A percentile compares a stretch with the other conserved stretches of the same genome.
These are phyloP conservation scores for Mucor lusitanicus DNA, from an alignment of 371 early-diverging fungal genomes.

Conservation along the genomic window DNA sequence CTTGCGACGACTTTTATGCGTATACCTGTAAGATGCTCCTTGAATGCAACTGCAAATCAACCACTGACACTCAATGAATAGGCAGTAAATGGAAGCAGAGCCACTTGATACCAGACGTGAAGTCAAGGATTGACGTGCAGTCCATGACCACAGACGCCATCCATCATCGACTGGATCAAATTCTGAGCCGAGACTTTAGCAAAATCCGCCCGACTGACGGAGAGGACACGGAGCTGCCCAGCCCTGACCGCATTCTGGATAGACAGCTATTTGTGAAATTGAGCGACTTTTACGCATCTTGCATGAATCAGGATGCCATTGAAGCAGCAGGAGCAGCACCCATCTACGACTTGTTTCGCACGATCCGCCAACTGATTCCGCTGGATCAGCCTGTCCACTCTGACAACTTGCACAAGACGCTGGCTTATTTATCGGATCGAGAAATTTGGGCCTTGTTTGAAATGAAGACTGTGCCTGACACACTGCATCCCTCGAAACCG, in stretches of 20 bases:
- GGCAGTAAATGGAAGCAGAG: slow-evolving; percentile 37
- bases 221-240: slow-evolving; percentile 18
- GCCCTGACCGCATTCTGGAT: slow-evolving; percentile 41
- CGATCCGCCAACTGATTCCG: slow-evolving; percentile 21
- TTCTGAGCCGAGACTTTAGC: slow-evolving; percentile 18
- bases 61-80: background rate
- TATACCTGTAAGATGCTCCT: slow-evolving; percentile 27
- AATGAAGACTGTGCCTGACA: slow-evolving; percentile 26
- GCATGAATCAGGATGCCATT: slow-evolving; percentile 51
- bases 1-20: slow-evolving; percentile 56
- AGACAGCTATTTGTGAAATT: slow-evolving; percentile 47
- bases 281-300: slow-evolving; percentile 47
- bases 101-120: slow-evolving; percentile 29
- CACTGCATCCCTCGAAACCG: background rate
- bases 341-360: slow-evolving; percentile 38
- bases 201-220: background rate
- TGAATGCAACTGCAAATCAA: background rate
- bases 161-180: slow-evolving; percentile 19
- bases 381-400: background rate
- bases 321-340: slow-evolving; percentile 33
- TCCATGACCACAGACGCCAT: slow-evolving; percentile 14
- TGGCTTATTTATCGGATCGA: slow-evolving; percentile 16
- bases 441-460: slow-evolving; percentile 38
- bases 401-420: slow-evolving; percentile 17
- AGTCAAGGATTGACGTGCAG: slow-evolving; percentile 24